Conservation (phyloP, 2,329 filamentous ascomycete species). For the Colletotrichum truncatum region DNA sequence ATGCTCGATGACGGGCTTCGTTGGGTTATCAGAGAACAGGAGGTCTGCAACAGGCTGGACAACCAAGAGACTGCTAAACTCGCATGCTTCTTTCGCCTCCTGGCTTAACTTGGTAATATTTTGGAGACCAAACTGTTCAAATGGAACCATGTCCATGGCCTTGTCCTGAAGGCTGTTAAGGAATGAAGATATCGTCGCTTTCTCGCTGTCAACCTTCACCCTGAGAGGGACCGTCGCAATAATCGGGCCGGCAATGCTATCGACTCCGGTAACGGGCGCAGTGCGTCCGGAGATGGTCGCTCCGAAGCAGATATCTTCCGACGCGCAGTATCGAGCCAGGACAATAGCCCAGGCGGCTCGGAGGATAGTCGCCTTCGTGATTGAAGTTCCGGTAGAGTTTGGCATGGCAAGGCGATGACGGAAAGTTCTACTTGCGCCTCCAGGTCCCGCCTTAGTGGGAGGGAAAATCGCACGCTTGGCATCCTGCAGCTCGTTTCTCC, state of each 20-base stretch:
- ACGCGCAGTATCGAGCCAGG: slow-evolving; percentile 45
- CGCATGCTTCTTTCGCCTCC: slow-evolving; percentile 29
- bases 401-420: too few relatives aligned
- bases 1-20: background rate
- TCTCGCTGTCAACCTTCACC: slow-evolving; percentile 22
- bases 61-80: slow-evolving; percentile 40
- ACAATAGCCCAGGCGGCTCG: slow-evolving; percentile 42
- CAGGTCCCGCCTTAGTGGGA: too few relatives aligned
- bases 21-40: background rate
- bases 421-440: background rate
- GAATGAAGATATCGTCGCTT: background rate
- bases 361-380: slow-evolving; percentile 31
- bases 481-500: too few relatives aligned
- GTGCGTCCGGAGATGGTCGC: slow-evolving; percentile 39
- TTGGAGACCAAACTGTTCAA: slow-evolving; percentile 34
- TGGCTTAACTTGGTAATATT: slow-evolving; percentile 25
- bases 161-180: slow-evolving; percentile 26
- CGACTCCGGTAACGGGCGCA: slow-evolving; percentile 36
- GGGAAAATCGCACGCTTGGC: too few relatives aligned
- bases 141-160: slow-evolving; percentile 27
- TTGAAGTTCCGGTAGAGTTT: background rate
- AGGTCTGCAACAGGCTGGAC: slow-evolving; percentile 32
- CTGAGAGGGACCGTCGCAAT: slow-evolving; percentile 41
- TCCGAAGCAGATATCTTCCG: slow-evolving; percentile 37
- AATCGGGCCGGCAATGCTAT: slow-evolving; percentile 38